These are phyloP conservation scores for Sphaerulina populicola DNA, from an alignment of 2,329 filamentous ascomycete species.

Conservation along the genomic window DNA sequence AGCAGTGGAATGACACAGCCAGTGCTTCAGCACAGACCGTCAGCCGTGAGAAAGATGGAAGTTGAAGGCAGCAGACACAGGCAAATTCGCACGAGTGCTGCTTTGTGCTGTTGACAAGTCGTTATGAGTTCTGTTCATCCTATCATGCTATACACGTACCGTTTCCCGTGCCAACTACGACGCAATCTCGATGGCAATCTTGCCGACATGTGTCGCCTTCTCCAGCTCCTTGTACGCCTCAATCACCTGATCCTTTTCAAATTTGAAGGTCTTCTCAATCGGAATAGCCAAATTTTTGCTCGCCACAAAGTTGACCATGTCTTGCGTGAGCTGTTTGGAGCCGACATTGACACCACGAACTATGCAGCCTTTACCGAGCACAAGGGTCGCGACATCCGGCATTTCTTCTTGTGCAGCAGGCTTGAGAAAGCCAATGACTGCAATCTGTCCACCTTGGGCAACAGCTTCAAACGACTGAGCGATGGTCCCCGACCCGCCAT, in stretches of 20 bases:
- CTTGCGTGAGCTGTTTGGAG: conserved; percentile 40
- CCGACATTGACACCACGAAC: conserved; percentile 20
- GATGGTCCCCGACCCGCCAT: conserved; percentile 33
- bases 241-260: conserved; percentile 27
- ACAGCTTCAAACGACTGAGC: conserved; percentile 11
- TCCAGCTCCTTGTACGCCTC: conserved; percentile 28
- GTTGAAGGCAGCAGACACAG: no score
- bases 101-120: no score
- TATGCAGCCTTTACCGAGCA: conserved; percentile 11
- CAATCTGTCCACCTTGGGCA: conserved; percentile 30
- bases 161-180: not conserved
- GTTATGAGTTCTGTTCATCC: not conserved
- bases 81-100: no score
- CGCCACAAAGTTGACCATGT: conserved; percentile 35
- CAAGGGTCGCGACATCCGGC: conserved; percentile 13
- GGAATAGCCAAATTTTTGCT: conserved; percentile 30
- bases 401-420: conserved; percentile 12
- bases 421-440: conserved; percentile 13
- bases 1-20: no score
- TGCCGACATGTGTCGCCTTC: conserved; percentile 30
- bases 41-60: no score
- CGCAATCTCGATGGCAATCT: conserved; percentile 21
- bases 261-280: conserved; percentile 35
- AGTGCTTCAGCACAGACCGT: no score
- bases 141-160: not conserved